Percentiles rank a stretch among this genome's conserved stretches.
Evolutionary conservation across 2,329 filamentous ascomycete genomes (phyloP).

Genomic region (Trichoderma afroharzianum): DNA sequence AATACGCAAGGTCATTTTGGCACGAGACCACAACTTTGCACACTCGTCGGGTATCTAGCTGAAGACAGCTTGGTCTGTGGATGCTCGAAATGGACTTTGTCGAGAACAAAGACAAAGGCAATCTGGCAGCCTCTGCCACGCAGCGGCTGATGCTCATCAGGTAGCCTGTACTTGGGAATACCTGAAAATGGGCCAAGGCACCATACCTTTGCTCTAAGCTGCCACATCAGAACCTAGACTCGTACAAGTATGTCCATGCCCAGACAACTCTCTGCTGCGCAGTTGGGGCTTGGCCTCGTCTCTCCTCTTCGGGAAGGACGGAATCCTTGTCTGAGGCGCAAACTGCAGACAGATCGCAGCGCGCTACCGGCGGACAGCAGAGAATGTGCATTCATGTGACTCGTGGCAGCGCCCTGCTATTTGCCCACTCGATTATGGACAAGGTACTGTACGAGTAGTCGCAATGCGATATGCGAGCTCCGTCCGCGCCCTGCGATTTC

Average conservation of each 20-base stretch:
- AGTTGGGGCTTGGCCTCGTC: constrained; percentile 3
- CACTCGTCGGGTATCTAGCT: not conserved
- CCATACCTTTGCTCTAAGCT: constrained; percentile 8
- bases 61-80: not conserved
- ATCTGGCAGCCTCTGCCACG: not conserved
- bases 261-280: not conserved
- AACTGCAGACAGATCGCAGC: constrained; percentile 4
- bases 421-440: not conserved
- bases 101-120: not conserved
- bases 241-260: not conserved
- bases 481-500: not conserved
- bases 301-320: constrained; percentile 15
- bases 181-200: not conserved
- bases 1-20: not conserved
- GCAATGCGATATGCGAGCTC: not conserved
- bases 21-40: not conserved
- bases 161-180: not conserved
- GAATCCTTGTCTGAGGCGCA: constrained; percentile 10
- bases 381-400: constrained; percentile 9
- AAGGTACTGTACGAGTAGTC: not conserved
- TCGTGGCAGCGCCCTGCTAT: not conserved
- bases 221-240: constrained; percentile 14
- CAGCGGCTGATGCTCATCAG: not conserved
- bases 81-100: not conserved
- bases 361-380: constrained; percentile 12